Conservation (phyloP, 2,329 filamentous ascomycete genomes). For the Leptosphaerulina australis region DNA sequence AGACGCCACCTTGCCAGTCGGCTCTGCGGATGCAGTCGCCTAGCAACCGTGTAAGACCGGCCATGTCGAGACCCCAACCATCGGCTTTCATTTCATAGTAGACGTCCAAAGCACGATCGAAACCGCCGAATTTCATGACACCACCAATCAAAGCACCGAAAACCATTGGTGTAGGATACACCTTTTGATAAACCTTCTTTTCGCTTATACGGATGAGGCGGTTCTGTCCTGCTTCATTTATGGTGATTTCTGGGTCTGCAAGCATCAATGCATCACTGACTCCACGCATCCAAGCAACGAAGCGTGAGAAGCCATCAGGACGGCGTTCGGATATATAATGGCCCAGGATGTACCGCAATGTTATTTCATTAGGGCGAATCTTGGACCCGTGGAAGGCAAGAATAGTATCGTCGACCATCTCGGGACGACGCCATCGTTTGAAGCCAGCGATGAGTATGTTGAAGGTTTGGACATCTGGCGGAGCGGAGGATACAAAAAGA, state of each 20-base stretch:
- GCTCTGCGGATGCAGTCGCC: conserved; percentile 48
- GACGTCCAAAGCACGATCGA: conserved; percentile 51
- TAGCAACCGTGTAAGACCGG: conserved; percentile 49
- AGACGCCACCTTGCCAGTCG: conserved; percentile 45
- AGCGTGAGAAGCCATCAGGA: conserved; percentile 45
- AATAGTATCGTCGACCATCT: conserved; percentile 40
- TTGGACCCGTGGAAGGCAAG: conserved; percentile 44
- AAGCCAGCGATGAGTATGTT: conserved; percentile 75
- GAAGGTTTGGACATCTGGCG: conserved; percentile 71
- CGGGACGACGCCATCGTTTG: conserved; percentile 32
- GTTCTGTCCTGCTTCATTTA: conserved; percentile 40
- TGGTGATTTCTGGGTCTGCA: conserved; percentile 47
- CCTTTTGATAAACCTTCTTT: conserved; percentile 50
- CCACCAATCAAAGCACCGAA: conserved; percentile 52
- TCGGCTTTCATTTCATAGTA: conserved; percentile 52
- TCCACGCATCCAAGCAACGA: conserved; percentile 53
- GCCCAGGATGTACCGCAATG: conserved; percentile 49
- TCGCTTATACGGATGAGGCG: conserved; percentile 35
- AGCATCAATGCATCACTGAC: conserved; percentile 48
- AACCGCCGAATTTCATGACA: conserved; percentile 53
- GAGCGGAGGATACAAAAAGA: conserved; percentile 65
- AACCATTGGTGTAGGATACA: conserved; percentile 53
- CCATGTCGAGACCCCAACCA: conserved; percentile 54
- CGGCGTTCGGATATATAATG: conserved; percentile 47
- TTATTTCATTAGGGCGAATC: conserved; percentile 55